A percentile compares a stretch with the other conserved stretches of the same genome.
Conservation (phyloP, 202 grass and related monocot genomes). For the Setaria viridis region DNA sequence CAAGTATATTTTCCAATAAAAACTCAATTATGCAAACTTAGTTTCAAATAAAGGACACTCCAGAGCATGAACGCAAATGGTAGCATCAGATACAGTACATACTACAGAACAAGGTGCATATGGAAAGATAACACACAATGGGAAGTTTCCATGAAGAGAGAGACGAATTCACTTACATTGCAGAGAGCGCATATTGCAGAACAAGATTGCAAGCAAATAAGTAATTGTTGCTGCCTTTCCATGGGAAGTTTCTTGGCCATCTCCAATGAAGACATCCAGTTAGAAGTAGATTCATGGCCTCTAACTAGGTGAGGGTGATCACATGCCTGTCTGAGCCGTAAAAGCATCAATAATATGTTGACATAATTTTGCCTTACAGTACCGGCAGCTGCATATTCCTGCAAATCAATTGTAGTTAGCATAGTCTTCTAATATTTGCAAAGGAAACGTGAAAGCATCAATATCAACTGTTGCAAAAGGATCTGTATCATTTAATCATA, state of each 20-base stretch:
- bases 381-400: slow-evolving; percentile 97
- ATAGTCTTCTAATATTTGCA: slow-evolving; percentile 13
- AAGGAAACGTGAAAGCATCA: not conserved
- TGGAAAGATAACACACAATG: not conserved
- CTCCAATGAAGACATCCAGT: slow-evolving; percentile 79
- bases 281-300: slow-evolving; percentile 69
- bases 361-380: slow-evolving; percentile 99
- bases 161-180: slow-evolving; percentile 64
- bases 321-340: slow-evolving; percentile 94
- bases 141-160: not conserved
- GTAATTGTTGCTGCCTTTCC: slow-evolving; percentile 75
- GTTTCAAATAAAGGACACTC: slow-evolving; percentile 26
- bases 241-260: slow-evolving; percentile 72
- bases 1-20: not conserved
- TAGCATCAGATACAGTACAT: slow-evolving; percentile 14
- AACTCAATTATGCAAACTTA: slow-evolving; percentile 22
- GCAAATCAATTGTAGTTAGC: slow-evolving; percentile 46
- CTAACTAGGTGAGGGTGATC: slow-evolving; percentile 90
- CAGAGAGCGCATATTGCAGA: slow-evolving; percentile 87
- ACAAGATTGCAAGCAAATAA: slow-evolving; percentile 83
- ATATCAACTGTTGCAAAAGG: slow-evolving; percentile 2
- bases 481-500: not conserved
- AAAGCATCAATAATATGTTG: slow-evolving; percentile 97
- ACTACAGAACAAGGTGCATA: slow-evolving; percentile 11
- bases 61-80: not conserved